Percentiles rank a stretch among this genome's conserved stretches.
Evolutionary conservation across 2,329 filamentous ascomycete genomes (phyloP).

Genomic region (Cladophialophora exuberans): DNA sequence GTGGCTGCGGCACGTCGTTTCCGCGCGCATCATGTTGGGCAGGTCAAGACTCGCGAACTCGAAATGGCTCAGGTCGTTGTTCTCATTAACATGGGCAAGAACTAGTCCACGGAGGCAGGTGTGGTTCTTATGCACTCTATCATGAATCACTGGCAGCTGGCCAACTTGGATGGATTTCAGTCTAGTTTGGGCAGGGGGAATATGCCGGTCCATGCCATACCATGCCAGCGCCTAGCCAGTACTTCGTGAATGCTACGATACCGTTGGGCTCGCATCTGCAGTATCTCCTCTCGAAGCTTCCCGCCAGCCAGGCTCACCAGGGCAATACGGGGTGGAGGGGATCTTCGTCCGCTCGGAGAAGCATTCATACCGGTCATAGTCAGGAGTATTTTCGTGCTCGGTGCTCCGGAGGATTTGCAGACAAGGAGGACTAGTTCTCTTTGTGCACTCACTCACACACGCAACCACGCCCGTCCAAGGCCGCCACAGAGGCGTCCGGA

Average conservation of each 20-base stretch:
- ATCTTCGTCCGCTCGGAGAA: background rate
- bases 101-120: background rate
- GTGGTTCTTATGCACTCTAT: too few relatives aligned
- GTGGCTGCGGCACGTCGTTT: slow-evolving; percentile 6
- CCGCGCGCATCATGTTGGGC: slow-evolving; percentile 2
- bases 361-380: background rate
- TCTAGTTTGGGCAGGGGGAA: background rate
- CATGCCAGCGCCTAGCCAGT: too few relatives aligned
- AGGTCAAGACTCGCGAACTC: background rate
- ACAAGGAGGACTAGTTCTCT: background rate
- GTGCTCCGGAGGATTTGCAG: background rate
- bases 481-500: slow-evolving; percentile 7
- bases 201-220: too few relatives aligned
- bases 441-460: background rate
- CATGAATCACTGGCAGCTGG: too few relatives aligned
- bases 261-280: too few relatives aligned
- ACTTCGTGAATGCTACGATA: too few relatives aligned
- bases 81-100: background rate
- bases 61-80: background rate
- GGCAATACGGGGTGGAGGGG: too few relatives aligned
- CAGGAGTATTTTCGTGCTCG: too few relatives aligned
- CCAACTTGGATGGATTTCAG: too few relatives aligned
- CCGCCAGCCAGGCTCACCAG: too few relatives aligned
- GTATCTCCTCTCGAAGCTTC: too few relatives aligned
- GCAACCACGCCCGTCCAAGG: background rate